phyloP scores from a whole-genome alignment of 768 basidiomycete genomes.

The Podaxis sp. region DNA sequence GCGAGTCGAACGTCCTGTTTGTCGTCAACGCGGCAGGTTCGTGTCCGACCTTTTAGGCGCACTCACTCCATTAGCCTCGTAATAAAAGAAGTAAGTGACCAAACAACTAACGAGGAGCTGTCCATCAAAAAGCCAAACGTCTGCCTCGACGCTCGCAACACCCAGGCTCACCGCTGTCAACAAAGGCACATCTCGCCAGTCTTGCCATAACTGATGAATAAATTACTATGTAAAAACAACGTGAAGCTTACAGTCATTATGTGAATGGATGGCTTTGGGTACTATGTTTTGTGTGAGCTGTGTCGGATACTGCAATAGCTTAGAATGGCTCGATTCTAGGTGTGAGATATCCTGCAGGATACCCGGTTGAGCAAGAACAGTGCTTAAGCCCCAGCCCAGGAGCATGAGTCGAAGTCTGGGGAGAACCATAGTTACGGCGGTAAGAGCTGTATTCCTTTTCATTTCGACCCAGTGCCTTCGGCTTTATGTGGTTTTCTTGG shows the following conservation, averaged over 20 bases:
- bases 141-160: conserved; percentile 49
- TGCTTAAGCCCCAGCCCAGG: background rate
- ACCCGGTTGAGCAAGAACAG: background rate
- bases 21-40: conserved; percentile 37
- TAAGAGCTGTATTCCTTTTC: background rate
- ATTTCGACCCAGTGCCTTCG: background rate
- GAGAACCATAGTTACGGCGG: background rate
- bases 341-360: conserved; percentile 8
- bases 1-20: conserved; percentile 39
- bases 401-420: background rate
- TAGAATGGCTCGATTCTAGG: conserved; percentile 31
- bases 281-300: conserved; percentile 44
- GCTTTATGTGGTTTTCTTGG: background rate
- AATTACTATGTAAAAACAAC: background rate
- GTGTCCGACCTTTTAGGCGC: conserved; percentile 36
- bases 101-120: conserved; percentile 33
- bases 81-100: background rate
- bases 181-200: conserved; percentile 50
- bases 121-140: conserved; percentile 44
- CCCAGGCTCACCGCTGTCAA: conserved; percentile 44
- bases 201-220: conserved; percentile 18
- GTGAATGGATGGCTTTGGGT: conserved; percentile 47
- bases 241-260: conserved; percentile 44
- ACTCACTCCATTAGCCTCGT: background rate
- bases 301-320: conserved; percentile 38